Evolutionary conservation across 148 eudicot genomes (phyloP), one percentile per base, ranked within the genome.

Genomic region (Talinum fruticosum): DNA sequence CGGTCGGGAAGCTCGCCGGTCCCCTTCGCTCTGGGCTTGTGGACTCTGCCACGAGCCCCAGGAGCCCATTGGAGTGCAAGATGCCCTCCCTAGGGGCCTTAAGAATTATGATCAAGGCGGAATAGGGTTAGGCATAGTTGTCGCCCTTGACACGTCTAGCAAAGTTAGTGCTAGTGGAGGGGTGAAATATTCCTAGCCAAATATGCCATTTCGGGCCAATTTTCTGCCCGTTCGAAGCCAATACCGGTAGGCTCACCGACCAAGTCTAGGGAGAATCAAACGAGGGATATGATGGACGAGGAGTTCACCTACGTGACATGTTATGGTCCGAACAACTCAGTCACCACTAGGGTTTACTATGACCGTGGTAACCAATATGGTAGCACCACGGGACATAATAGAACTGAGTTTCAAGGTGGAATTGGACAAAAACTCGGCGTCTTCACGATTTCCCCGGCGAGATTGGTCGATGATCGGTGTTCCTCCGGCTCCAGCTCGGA

Each of bases 51-150:
- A 79, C 78, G 8, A 85, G 88, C 69, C 91, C 89, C 30, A 79
- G 76, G 67, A 81, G 88, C 71, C 88, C 86, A 21, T 45, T 85
- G 41, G 87, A 89, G 0, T 75, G 59, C 75, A 79, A 74, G 74
- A 74, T 71, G 67, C 82, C 71, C 18, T 89, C 92, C 92, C 89
- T 8, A 83, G 83, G 66, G 79, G 88, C 2, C 66, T 81, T 13
- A 91, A 86, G 41, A 78, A 70, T 26, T 82, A 79, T 26, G 88
- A 86, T 80, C 80, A 83, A 24, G 89, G 91, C 37, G 89, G 88
- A 21, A 77, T 90, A 32, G 97, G 97, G 5, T 84, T 92, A 13
- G 97, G 90, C n/a, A 87, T 92, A 41, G 85, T 89, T 0, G 97
- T 91, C 0, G 90, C 91, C 47, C 90, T 91, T 0, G 88, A 91